Conservation (phyloP, 441 rosid species). For the California macrophylla region DNA sequence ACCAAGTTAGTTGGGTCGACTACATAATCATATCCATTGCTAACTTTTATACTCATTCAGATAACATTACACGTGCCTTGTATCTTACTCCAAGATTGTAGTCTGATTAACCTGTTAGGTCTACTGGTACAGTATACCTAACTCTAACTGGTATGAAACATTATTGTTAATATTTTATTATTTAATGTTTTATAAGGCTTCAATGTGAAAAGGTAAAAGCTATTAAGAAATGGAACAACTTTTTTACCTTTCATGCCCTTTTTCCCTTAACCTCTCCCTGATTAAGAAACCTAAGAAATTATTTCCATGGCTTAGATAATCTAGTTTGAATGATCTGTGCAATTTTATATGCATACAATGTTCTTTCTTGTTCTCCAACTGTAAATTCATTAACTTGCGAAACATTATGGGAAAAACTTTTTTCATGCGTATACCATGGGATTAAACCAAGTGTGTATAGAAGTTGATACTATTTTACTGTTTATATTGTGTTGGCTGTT, state of each 20-base stretch:
- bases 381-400: background rate
- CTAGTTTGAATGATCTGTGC: background rate
- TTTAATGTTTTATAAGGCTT: background rate
- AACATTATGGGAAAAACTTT: background rate
- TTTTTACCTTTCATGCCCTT: background rate
- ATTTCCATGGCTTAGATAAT: background rate
- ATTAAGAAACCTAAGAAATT: background rate
- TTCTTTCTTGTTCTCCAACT: conserved; percentile 2
- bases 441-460: background rate
- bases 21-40: background rate
- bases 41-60: background rate
- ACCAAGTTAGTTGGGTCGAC: background rate
- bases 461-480: background rate
- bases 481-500: background rate
- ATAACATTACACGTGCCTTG: background rate
- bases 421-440: background rate
- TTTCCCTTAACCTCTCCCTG: background rate
- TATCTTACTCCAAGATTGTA: background rate
- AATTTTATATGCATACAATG: background rate
- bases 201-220: background rate
- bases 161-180: background rate
- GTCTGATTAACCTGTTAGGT: background rate
- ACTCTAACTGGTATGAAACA: background rate
- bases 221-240: background rate
- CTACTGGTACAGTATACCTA: background rate